A percentile compares a stretch with the other conserved stretches of the same genome.
These are phyloP conservation scores for Fraxinus excelsior DNA, from an alignment of 257 asterid genomes.

Conservation along the genomic window DNA sequence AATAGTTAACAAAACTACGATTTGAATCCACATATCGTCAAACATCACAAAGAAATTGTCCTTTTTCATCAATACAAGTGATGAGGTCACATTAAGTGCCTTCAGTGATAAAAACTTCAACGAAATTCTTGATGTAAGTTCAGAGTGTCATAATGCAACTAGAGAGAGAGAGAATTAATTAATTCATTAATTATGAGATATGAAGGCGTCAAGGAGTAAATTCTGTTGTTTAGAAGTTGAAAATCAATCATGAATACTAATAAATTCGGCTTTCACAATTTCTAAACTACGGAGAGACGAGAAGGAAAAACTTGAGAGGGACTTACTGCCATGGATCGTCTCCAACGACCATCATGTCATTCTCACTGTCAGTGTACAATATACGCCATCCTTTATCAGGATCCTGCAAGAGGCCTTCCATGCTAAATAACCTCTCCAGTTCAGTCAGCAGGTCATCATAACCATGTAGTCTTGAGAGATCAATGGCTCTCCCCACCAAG, in stretches of 20 bases:
- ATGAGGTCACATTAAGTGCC: no score
- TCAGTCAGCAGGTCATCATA: slow-evolving; percentile 69
- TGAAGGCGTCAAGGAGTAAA: no score
- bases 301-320: background rate
- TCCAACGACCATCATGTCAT: slow-evolving; percentile 98
- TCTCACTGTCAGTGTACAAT: slow-evolving; percentile 89
- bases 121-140: no score
- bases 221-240: no score
- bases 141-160: no score
- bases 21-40: background rate
- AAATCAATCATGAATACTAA: no score
- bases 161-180: no score
- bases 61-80: no score
- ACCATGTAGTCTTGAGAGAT: slow-evolving; percentile 71
- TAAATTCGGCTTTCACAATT: no score
- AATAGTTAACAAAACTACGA: background rate
- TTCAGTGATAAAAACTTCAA: no score
- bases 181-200: no score
- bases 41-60: background rate
- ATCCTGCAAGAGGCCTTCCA: slow-evolving; percentile 83
- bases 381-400: slow-evolving; percentile 87
- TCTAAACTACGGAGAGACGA: background rate
- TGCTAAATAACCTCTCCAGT: slow-evolving; percentile 78
- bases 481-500: slow-evolving; percentile 91
- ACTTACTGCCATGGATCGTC: slow-evolving; percentile 99